Evolutionary conservation across 495 filamentous ascomycete genomes (phyloP).

Genomic region (Acidomyces sp.): DNA sequence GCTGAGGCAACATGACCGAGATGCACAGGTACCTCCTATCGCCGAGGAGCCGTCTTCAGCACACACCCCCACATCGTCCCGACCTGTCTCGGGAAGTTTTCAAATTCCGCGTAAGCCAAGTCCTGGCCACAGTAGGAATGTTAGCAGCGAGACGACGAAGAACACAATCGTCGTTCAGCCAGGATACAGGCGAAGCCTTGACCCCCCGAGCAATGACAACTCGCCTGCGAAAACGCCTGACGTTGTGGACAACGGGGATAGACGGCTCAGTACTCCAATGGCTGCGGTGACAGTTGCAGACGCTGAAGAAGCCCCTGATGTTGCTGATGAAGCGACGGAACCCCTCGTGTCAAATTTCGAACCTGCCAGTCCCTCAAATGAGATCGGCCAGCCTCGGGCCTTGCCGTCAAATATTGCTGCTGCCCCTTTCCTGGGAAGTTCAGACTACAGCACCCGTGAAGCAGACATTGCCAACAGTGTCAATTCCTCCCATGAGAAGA

Average conservation of each 20-base stretch:
- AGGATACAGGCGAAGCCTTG: slow-evolving; percentile 48
- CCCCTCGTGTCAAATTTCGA: background rate
- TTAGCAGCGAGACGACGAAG: slow-evolving; percentile 15
- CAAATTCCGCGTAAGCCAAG: slow-evolving; percentile 25
- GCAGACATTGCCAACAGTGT: slow-evolving; percentile 16
- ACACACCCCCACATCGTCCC: slow-evolving; percentile 13
- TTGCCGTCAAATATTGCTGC: no score
- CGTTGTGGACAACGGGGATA: slow-evolving; percentile 25
- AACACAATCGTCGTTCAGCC: slow-evolving; percentile 31
- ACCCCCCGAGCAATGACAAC: slow-evolving; percentile 47
- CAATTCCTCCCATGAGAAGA: slow-evolving; percentile 11
- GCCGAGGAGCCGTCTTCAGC: slow-evolving; percentile 33
- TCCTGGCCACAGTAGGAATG: slow-evolving; percentile 26
- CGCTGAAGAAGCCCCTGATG: slow-evolving; percentile 11
- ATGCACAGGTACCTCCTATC: slow-evolving; percentile 35
- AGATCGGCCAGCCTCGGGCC: slow-evolving; percentile 2
- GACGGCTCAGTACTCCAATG: slow-evolving; percentile 17
- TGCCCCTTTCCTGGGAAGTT: no score
- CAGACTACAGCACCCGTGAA: slow-evolving; percentile 19
- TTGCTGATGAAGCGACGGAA: slow-evolving; percentile 8
- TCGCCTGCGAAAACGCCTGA: slow-evolving; percentile 48
- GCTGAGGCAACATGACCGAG: slow-evolving; percentile 8
- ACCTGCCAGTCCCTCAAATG: slow-evolving; percentile 3
- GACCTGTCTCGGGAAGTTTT: slow-evolving; percentile 13
- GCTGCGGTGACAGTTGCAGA: slow-evolving; percentile 24